These are phyloP conservation scores for Sesbania bispinosa DNA, from an alignment of 306 rosid genomes.

Conservation along the genomic window DNA sequence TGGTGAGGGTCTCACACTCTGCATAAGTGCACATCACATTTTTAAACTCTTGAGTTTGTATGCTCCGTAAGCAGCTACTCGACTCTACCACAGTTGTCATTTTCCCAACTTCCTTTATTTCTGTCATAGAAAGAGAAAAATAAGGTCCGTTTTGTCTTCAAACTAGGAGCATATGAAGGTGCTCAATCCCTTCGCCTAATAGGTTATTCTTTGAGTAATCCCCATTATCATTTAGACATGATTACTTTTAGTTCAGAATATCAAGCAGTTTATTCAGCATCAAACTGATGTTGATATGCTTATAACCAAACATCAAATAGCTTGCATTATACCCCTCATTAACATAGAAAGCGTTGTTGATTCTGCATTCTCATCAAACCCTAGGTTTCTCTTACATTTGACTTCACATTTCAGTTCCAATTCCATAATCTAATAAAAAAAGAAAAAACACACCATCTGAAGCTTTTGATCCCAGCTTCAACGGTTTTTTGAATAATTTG, in stretches of 20 bases:
- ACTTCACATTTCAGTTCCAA: not conserved
- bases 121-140: not conserved
- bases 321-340: not conserved
- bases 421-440: not conserved
- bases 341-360: not conserved
- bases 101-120: slow-evolving; percentile 4
- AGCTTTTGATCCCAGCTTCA: not conserved
- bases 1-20: not conserved
- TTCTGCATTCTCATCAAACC: not conserved
- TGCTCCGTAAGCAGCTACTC: slow-evolving; percentile 1
- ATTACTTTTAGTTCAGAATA: slow-evolving; percentile 3
- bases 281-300: not conserved
- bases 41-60: not conserved
- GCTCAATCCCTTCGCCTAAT: not conserved
- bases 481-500: not conserved
- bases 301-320: not conserved
- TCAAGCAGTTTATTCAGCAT: not conserved
- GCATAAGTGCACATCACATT: not conserved
- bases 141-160: not conserved
- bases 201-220: not conserved
- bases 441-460: not conserved
- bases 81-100: not conserved
- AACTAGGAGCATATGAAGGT: not conserved
- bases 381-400: slow-evolving; percentile 2
- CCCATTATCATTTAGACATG: not conserved